phyloP scores from a whole-genome alignment of 164 flowering plant species.

The Houttuynia cordata region DNA sequence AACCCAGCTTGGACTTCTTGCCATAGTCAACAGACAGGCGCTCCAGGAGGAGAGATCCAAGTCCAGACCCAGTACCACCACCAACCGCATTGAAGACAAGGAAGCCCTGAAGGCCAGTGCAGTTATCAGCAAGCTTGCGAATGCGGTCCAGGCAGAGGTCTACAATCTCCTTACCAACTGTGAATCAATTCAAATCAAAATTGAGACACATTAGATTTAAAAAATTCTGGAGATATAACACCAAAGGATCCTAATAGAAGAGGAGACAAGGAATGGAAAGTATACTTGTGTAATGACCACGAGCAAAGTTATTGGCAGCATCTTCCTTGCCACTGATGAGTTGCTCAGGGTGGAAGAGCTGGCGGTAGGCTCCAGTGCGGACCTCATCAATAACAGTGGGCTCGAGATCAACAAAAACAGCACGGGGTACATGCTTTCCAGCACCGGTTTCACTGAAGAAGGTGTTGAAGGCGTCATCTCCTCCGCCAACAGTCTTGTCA shows the following conservation, averaged over 20 bases:
- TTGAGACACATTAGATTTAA: too few relatives aligned
- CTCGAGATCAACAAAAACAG: conserved; percentile 50
- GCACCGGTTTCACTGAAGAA: conserved; percentile 61
- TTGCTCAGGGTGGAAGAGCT: conserved; percentile 50
- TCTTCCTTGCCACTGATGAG: conserved; percentile 67
- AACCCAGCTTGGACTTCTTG: conserved; percentile 38
- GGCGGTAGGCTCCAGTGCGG: conserved; percentile 47
- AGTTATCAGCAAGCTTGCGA: conserved; percentile 46
- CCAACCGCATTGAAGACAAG: conserved; percentile 49
- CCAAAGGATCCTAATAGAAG: too few relatives aligned
- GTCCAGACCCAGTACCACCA: conserved; percentile 52
- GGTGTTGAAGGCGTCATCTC: conserved; percentile 79
- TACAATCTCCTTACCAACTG: conserved; percentile 56
- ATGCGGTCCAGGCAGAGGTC: conserved; percentile 50
- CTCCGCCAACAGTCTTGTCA: conserved; percentile 65
- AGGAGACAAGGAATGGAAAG: not conserved
- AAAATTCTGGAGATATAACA: too few relatives aligned
- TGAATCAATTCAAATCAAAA: too few relatives aligned
- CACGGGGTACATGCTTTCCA: conserved; percentile 52
- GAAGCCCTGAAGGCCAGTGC: conserved; percentile 55
- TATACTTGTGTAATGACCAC: conserved; percentile 59
- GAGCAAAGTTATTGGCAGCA: conserved; percentile 57
- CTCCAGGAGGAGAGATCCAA: conserved; percentile 45
- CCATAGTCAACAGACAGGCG: conserved; percentile 48
- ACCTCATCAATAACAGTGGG: conserved; percentile 64